A percentile compares a stretch with the other conserved stretches of the same genome.
Evolutionary conservation across 1,139 yeast genomes (phyloP).

Genomic region (Zygoascus hellenicus): DNA sequence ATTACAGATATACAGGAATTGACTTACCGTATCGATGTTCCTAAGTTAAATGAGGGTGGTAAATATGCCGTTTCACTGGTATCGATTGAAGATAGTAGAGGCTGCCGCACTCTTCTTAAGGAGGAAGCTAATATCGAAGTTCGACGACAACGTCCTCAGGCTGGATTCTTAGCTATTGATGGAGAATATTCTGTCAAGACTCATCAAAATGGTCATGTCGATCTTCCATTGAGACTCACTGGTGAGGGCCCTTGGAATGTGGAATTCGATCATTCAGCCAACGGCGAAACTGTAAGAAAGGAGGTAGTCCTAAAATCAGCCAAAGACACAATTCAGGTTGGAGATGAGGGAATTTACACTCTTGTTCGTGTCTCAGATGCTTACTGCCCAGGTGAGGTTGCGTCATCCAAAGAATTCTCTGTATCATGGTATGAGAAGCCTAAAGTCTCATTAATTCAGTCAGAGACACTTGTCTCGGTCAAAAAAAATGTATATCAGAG

Average conservation of each 20-base stretch:
- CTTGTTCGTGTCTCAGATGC: slow-evolving; percentile 56
- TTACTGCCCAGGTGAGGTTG: slow-evolving; percentile 61
- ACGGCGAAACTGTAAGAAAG: slow-evolving; percentile 16
- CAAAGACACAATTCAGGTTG: slow-evolving; percentile 38
- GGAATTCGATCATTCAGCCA: slow-evolving; percentile 31
- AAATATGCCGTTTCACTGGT: slow-evolving; percentile 56
- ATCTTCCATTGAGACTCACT: slow-evolving; percentile 52
- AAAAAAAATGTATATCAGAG: slow-evolving; percentile 30
- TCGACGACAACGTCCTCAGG: slow-evolving; percentile 60
- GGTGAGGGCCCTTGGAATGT: slow-evolving; percentile 51
- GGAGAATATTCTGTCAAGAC: slow-evolving; percentile 28
- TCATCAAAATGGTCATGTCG: slow-evolving; percentile 52
- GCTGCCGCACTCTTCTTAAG: slow-evolving; percentile 65
- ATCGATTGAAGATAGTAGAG: slow-evolving; percentile 63
- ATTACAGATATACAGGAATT: slow-evolving; percentile 42
- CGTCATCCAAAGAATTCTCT: slow-evolving; percentile 20
- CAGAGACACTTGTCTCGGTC: slow-evolving; percentile 21
- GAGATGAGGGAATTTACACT: slow-evolving; percentile 57
- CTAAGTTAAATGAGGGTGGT: slow-evolving; percentile 59
- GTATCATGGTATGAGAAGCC: slow-evolving; percentile 28
- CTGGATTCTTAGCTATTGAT: slow-evolving; percentile 40
- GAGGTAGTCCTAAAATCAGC: slow-evolving; percentile 18
- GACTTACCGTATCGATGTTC: slow-evolving; percentile 45
- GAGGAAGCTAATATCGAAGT: slow-evolving; percentile 58
- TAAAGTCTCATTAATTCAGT: background rate